Conservation (phyloP, 768 basidiomycete species). For the Lactarius deliciosus region DNA sequence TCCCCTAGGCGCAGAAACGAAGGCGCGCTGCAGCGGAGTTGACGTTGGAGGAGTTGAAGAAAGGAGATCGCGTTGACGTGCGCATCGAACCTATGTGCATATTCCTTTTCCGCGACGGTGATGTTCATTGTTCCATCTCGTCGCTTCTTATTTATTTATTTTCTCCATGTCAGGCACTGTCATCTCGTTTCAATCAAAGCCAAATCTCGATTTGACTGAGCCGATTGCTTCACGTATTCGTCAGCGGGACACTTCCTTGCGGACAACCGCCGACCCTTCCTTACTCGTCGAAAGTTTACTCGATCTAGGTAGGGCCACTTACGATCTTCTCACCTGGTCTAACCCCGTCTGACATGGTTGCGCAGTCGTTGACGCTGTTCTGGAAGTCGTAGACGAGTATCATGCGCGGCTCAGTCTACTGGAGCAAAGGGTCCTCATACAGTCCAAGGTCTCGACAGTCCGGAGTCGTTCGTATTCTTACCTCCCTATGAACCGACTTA, state of each 20-base stretch:
- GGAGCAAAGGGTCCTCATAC: slow-evolving; percentile 58
- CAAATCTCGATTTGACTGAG: slow-evolving; percentile 48
- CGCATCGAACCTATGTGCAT: slow-evolving; percentile 63
- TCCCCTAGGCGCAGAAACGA: slow-evolving; percentile 39
- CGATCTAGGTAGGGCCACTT: slow-evolving; percentile 46
- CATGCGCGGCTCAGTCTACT: slow-evolving; percentile 61
- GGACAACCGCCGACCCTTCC: slow-evolving; percentile 63
- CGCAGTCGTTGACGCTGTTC: slow-evolving; percentile 63
- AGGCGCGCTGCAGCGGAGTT: slow-evolving; percentile 31
- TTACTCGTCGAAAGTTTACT: slow-evolving; percentile 68
- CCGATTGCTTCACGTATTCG: slow-evolving; percentile 60
- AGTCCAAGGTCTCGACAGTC: slow-evolving; percentile 61
- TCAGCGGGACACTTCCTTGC: slow-evolving; percentile 57
- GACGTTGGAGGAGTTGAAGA: slow-evolving; percentile 43
- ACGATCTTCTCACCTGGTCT: neutral
- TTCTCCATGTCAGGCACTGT: slow-evolving; percentile 50
- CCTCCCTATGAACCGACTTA: neutral
- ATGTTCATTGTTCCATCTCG: slow-evolving; percentile 23
- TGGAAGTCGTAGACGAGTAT: slow-evolving; percentile 69
- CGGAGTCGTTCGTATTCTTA: slow-evolving; percentile 45
- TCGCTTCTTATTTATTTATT: neutral
- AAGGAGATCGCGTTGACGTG: slow-evolving; percentile 59
- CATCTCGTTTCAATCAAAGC: slow-evolving; percentile 54
- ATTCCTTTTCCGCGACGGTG: slow-evolving; percentile 66
- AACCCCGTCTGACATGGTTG: neutral